Evolutionary conservation across 768 basidiomycete genomes (phyloP).

Genomic region (Kwoniella bestiolae): DNA sequence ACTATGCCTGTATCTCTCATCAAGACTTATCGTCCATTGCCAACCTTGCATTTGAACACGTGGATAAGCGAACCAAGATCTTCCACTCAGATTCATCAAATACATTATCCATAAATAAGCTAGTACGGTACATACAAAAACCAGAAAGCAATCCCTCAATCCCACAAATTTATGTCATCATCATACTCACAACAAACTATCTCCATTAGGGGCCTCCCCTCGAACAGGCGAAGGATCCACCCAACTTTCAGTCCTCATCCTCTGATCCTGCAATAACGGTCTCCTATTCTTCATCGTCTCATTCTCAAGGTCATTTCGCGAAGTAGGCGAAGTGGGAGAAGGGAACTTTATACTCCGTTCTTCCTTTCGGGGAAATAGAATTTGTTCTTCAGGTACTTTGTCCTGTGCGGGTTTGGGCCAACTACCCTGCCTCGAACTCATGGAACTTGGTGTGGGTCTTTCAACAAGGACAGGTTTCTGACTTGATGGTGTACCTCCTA

Average conservation of each 20-base stretch:
- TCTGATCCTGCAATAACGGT: constrained; percentile 2
- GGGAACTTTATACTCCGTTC: neutral
- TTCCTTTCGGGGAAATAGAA: too few relatives aligned
- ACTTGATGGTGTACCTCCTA: constrained; percentile 13
- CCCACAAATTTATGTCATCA: neutral
- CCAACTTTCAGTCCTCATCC: constrained; percentile 24
- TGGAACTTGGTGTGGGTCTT: constrained; percentile 1
- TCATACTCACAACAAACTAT: constrained; percentile 19
- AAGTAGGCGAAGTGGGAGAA: neutral
- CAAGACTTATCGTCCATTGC: too few relatives aligned
- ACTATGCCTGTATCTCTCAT: too few relatives aligned
- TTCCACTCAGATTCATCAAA: too few relatives aligned
- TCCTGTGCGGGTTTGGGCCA: neutral
- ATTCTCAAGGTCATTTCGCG: neutral
- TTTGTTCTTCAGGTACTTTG: neutral
- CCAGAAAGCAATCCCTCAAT: neutral
- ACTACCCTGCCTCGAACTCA: neutral
- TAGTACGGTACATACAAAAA: neutral
- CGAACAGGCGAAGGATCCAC: constrained; percentile 21
- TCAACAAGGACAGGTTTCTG: constrained; percentile 15
- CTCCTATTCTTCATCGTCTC: neutral
- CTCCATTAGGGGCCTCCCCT: constrained; percentile 30
- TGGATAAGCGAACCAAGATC: too few relatives aligned
- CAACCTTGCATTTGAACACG: too few relatives aligned
- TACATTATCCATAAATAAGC: neutral